Conservation (phyloP, 2,329 filamentous ascomycete genomes). For the Botrytis byssoidea region DNA sequence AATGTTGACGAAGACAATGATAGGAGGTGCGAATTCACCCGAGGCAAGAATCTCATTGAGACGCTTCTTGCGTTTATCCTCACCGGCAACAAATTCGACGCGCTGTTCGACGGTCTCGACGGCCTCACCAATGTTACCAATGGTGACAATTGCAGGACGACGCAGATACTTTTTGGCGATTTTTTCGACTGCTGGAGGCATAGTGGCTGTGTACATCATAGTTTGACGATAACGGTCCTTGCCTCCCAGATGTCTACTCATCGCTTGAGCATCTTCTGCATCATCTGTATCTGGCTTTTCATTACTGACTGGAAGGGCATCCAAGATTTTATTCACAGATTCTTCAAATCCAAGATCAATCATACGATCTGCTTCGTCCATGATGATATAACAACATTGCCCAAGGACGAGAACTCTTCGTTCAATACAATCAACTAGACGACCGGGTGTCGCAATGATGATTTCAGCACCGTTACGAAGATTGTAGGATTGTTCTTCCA, state of each 20-base stretch:
- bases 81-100: constrained; percentile 84
- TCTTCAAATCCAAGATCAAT: constrained; percentile 98
- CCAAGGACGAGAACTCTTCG: constrained; percentile 83
- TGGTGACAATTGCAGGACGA: constrained; percentile 88
- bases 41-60: constrained; percentile 85
- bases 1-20: constrained; percentile 99
- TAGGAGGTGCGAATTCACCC: constrained; percentile 78
- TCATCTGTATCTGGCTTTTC: constrained; percentile 94
- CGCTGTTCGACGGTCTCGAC: constrained; percentile 98
- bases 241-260: constrained; percentile 74
- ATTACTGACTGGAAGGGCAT: constrained; percentile 86
- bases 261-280: constrained; percentile 81
- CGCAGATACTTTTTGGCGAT: constrained; percentile 97
- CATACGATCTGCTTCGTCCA: constrained; percentile 99
- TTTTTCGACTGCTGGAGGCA: constrained; percentile 87
- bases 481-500: constrained; percentile 90
- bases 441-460: constrained; percentile 96
- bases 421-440: constrained; percentile 95
- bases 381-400: constrained; percentile 98
- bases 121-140: constrained; percentile 91
- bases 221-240: constrained; percentile 88
- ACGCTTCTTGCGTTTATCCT: constrained; percentile 95
- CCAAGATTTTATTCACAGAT: constrained; percentile 94
- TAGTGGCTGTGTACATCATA: constrained; percentile 99
- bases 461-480: constrained; percentile 93